A percentile compares a stretch with the other conserved stretches of the same genome.
These are phyloP conservation scores for Talaromyces sp. DNA, from an alignment of 2,329 filamentous ascomycete species.

Conservation along the genomic window DNA sequence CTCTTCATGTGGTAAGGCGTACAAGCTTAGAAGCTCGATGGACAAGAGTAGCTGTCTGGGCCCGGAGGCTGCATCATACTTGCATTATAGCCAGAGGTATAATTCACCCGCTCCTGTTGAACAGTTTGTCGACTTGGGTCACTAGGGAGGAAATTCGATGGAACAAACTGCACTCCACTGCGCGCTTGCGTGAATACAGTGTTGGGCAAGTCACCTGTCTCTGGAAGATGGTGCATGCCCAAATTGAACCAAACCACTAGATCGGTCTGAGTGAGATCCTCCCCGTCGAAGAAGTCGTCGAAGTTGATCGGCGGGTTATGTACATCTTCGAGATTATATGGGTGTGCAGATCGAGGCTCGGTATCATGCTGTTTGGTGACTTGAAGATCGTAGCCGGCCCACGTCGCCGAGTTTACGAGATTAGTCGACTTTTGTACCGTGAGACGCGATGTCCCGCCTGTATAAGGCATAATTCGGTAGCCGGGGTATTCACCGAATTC, in stretches of 20 bases:
- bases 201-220: background rate
- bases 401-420: background rate
- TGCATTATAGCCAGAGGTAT: background rate
- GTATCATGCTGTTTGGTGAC: constrained; percentile 42
- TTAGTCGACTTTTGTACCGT: background rate
- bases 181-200: background rate
- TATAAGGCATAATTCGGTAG: background rate
- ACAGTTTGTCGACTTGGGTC: background rate
- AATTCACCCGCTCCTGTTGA: background rate
- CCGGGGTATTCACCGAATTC: background rate
- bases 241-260: constrained; percentile 41
- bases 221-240: constrained; percentile 58
- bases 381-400: background rate
- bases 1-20: background rate
- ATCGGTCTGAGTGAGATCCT: constrained; percentile 42
- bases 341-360: constrained; percentile 38
- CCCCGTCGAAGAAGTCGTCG: constrained; percentile 43
- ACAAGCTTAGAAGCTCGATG: background rate
- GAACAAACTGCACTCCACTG: background rate
- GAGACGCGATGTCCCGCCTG: background rate
- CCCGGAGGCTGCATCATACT: background rate
- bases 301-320: constrained; percentile 40
- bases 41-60: background rate
- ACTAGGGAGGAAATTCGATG: background rate
- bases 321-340: constrained; percentile 41